These are phyloP conservation scores for Fagopyrum tataricum DNA, from an alignment of 148 eudicot genomes.

Conservation along the genomic window DNA sequence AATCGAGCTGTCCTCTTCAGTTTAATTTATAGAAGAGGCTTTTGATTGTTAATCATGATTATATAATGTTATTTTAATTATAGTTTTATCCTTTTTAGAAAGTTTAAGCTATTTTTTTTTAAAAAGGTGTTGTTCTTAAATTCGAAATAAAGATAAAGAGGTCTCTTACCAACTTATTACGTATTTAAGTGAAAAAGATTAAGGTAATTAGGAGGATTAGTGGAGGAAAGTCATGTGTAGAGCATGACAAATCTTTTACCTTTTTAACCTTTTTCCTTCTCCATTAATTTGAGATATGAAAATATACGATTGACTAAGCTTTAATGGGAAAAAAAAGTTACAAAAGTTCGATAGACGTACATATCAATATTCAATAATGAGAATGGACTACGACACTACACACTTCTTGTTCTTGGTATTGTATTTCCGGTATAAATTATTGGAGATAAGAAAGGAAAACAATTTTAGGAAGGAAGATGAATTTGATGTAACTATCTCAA, in stretches of 20 bases:
- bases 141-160: no score
- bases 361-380: neutral
- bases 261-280: neutral
- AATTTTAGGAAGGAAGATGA: neutral
- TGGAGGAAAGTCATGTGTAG: no score
- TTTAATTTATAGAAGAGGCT: neutral
- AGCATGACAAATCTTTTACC: no score
- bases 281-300: neutral
- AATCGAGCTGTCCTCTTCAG: neutral
- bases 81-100: neutral
- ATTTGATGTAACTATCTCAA: neutral
- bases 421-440: neutral
- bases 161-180: no score
- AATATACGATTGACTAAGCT: neutral
- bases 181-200: no score
- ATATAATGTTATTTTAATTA: neutral
- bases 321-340: neutral
- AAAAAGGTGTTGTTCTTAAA: no score
- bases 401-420: neutral
- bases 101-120: no score
- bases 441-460: neutral
- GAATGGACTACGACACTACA: neutral
- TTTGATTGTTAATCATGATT: neutral
- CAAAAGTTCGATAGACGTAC: neutral
- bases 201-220: no score